Evolutionary conservation across 2,329 filamentous ascomycete genomes (phyloP).

Genomic region (Xylariomycetidae sp.): DNA sequence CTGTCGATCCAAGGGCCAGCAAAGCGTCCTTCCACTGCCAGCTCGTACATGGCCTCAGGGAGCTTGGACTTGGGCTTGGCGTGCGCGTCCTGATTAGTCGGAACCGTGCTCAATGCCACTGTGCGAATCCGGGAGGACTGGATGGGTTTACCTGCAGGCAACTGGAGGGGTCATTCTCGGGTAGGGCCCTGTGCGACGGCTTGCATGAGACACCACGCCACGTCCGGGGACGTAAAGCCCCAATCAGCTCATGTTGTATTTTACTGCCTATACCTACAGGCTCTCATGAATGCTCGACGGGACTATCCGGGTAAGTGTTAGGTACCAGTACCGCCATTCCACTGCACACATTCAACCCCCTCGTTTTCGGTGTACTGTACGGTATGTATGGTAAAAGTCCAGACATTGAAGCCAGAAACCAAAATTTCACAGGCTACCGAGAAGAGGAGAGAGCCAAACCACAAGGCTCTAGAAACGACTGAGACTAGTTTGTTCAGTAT

Average conservation of each 20-base stretch:
- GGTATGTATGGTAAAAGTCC: too few species aligned
- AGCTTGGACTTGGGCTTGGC: constrained; percentile 6
- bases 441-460: too few species aligned
- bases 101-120: constrained; percentile 11
- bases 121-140: constrained; percentile 10
- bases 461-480: too few species aligned
- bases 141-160: constrained; percentile 12
- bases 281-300: constrained; percentile 9
- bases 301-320: constrained; percentile 6
- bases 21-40: constrained; percentile 16
- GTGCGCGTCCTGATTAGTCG: constrained; percentile 9
- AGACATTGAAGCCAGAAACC: too few species aligned
- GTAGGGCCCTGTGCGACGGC: constrained; percentile 22
- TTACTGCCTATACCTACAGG: constrained; percentile 11
- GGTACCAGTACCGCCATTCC: constrained; percentile 1
- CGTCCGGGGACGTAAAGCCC: constrained; percentile 9
- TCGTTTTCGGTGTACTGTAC: too few species aligned
- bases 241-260: constrained; percentile 15
- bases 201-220: constrained; percentile 16
- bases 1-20: constrained; percentile 16
- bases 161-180: constrained; percentile 19
- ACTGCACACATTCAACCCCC: too few species aligned
- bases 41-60: constrained; percentile 12
- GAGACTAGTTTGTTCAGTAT: too few species aligned
- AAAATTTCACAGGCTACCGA: too few species aligned